phyloP scores from a whole-genome alignment of 495 filamentous ascomycete species.

The Staphylotrichum longicolle region DNA sequence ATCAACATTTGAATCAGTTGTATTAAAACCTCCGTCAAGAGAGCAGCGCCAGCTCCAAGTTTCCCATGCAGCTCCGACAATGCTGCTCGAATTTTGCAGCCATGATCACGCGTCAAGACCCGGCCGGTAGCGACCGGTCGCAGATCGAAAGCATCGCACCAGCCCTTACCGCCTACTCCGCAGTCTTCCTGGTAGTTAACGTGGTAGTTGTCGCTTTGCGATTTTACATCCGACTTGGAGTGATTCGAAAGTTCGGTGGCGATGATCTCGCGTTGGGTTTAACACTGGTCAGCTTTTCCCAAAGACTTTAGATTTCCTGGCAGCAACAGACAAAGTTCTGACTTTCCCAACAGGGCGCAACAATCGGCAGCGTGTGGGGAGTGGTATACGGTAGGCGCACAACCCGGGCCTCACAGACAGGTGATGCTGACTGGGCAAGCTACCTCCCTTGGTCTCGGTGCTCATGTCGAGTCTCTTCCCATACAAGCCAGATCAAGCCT shows the following conservation, averaged over 20 bases:
- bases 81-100: too few species aligned
- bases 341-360: neutral
- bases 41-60: neutral
- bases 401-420: neutral
- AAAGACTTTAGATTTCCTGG: too few species aligned
- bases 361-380: neutral
- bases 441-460: neutral
- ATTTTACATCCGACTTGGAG: slow-evolving; percentile 3
- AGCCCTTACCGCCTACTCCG: neutral
- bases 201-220: neutral
- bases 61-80: too few species aligned
- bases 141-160: neutral
- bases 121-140: too few species aligned
- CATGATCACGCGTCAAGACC: too few species aligned
- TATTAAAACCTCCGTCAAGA: neutral
- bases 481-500: neutral
- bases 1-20: neutral
- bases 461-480: neutral
- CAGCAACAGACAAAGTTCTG: too few species aligned
- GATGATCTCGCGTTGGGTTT: slow-evolving; percentile 1
- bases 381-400: neutral
- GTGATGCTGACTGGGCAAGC: neutral
- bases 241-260: slow-evolving; percentile 2
- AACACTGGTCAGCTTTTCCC: neutral
- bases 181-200: neutral